Percentiles rank a stretch among this genome's conserved stretches.
These are phyloP conservation scores for Cryptococcus sp. DNA, from an alignment of 1,284 basidiomycete genomes.

Conservation along the genomic window DNA sequence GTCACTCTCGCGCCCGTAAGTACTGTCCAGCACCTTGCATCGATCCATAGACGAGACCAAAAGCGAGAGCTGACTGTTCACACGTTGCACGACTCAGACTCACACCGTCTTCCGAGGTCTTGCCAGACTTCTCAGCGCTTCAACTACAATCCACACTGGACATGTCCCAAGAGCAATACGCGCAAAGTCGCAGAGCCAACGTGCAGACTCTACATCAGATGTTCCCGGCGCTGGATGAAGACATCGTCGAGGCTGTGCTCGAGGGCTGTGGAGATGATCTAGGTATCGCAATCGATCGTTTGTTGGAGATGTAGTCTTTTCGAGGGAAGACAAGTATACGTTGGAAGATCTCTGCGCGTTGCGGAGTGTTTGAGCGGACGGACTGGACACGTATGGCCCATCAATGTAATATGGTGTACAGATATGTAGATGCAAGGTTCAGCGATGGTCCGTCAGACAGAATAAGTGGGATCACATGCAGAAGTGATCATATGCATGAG, in stretches of 20 bases:
- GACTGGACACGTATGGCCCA: no score
- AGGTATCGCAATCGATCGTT: constrained; percentile 77
- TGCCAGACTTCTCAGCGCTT: constrained; percentile 30
- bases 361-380: no score
- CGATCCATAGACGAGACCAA: no score
- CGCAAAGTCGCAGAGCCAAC: constrained; percentile 37
- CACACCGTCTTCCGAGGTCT: constrained; percentile 23
- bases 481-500: not conserved
- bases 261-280: constrained; percentile 85
- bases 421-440: no score
- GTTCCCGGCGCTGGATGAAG: constrained; percentile 76
- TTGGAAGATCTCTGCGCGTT: no score
- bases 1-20: constrained; percentile 29
- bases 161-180: constrained; percentile 35
- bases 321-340: not conserved
- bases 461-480: not conserved
- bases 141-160: constrained; percentile 38
- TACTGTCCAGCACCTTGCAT: constrained; percentile 5
- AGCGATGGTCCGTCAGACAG: not conserved
- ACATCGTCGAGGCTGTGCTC: constrained; percentile 81
- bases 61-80: not conserved
- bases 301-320: constrained; percentile 32
- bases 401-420: not conserved
- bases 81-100: constrained; percentile 19
- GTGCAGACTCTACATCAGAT: constrained; percentile 76